Conservation (phyloP, 768 basidiomycete genomes). For the Stropharia rugosoannulata region DNA sequence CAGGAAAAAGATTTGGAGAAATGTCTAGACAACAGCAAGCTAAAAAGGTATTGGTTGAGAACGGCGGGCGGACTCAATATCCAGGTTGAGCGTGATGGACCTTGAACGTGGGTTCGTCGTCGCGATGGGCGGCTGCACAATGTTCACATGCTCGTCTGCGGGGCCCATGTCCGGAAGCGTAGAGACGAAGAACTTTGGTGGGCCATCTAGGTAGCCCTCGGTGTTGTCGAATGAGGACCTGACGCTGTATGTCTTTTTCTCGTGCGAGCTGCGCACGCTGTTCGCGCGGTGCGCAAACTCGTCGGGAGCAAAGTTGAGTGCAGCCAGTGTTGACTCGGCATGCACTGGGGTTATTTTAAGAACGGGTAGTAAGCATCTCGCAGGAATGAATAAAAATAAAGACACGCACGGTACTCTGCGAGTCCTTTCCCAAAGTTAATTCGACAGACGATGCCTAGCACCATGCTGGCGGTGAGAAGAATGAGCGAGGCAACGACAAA, state of each 20-base stretch:
- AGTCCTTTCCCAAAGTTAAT: slow-evolving; percentile 56
- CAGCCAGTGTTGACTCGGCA: slow-evolving; percentile 37
- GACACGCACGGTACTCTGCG: slow-evolving; percentile 49
- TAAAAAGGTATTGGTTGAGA: no score
- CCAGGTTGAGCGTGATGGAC: no score
- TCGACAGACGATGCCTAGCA: slow-evolving; percentile 48
- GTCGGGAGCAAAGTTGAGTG: slow-evolving; percentile 36
- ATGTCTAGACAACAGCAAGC: no score
- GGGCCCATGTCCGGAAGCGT: neutral
- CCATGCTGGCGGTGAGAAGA: slow-evolving; percentile 38
- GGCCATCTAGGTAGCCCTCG: neutral
- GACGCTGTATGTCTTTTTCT: neutral
- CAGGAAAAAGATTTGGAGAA: no score
- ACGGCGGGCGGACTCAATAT: no score
- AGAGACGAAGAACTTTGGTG: slow-evolving; percentile 5
- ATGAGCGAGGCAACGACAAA: slow-evolving; percentile 44
- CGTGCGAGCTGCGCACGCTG: neutral
- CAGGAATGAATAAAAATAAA: neutral
- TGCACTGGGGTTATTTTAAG: slow-evolving; percentile 26
- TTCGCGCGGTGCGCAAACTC: slow-evolving; percentile 30
- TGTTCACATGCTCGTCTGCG: neutral
- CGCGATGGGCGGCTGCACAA: neutral
- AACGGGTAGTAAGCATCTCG: neutral
- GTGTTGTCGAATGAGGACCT: neutral
- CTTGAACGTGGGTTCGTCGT: no score